These are phyloP conservation scores for Lagenaria siceraria DNA, from an alignment of 306 rosid species.

Conservation along the genomic window DNA sequence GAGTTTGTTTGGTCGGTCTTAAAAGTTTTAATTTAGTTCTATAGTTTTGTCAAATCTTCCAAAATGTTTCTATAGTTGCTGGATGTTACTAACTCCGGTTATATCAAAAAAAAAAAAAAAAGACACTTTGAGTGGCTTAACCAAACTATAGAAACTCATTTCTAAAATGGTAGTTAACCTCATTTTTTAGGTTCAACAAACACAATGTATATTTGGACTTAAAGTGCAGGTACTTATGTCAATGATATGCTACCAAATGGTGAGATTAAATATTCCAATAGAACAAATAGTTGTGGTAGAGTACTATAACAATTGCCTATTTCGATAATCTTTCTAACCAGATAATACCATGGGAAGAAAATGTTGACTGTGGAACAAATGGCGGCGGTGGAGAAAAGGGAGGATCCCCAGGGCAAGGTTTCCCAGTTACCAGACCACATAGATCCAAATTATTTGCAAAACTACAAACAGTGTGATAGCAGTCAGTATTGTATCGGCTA, in stretches of 20 bases:
- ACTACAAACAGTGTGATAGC: not conserved
- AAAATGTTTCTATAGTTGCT: too few species aligned
- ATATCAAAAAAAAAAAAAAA: too few species aligned
- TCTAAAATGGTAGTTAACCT: not conserved
- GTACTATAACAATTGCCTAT: not conserved
- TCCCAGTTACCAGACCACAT: conserved; percentile 15
- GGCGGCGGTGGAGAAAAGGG: conserved; percentile 17
- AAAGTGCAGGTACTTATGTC: not conserved
- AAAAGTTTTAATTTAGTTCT: not conserved
- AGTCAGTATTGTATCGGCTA: not conserved
- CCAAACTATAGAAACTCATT: not conserved
- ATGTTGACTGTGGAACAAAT: conserved; percentile 3
- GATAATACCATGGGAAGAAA: conserved; percentile 10
- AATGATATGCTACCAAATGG: not conserved
- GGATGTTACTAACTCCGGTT: too few species aligned
- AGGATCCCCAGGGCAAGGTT: conserved; percentile 15
- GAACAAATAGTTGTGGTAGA: not conserved
- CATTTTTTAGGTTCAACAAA: not conserved
- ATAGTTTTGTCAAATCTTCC: not conserved
- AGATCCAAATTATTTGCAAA: conserved; percentile 10
- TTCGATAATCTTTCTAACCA: not conserved
- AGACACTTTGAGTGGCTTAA: not conserved
- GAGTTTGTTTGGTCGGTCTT: not conserved
- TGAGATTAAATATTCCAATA: not conserved
- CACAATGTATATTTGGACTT: not conserved